A percentile compares a stretch with the other conserved stretches of the same genome.
Conservation (phyloP, 2,329 filamentous ascomycete species). For the Plectosphaerella cucumerina region DNA sequence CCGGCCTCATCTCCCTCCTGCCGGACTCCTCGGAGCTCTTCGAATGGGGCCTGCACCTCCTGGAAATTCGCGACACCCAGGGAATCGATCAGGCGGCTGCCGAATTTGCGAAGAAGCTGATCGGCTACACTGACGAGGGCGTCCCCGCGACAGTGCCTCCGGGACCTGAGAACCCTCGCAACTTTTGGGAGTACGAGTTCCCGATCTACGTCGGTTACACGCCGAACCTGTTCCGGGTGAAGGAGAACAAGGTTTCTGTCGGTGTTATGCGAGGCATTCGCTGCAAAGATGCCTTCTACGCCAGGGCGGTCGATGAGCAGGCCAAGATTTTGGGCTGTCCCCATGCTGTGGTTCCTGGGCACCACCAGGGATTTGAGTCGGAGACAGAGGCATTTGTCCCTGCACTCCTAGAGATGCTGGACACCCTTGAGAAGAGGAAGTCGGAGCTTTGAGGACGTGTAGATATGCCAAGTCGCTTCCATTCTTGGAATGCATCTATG, state of each 20-base stretch:
- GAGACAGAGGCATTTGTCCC: conserved; percentile 22
- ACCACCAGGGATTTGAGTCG: conserved; percentile 25
- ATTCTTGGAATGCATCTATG: too few relatives aligned
- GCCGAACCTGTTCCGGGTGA: conserved; percentile 20
- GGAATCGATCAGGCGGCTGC: conserved; percentile 14
- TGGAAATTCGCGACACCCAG: conserved; percentile 15
- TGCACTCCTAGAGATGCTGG: conserved; percentile 18
- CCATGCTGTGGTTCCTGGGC: conserved; percentile 19
- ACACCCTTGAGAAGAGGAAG: conserved; percentile 13
- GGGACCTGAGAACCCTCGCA: conserved; percentile 16
- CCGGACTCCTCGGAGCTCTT: conserved; percentile 17
- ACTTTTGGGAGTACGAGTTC: conserved; percentile 26
- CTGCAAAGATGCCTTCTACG: conserved; percentile 22
- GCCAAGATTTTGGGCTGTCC: conserved; percentile 21
- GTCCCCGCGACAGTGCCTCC: conserved; percentile 13
- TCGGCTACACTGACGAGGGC: conserved; percentile 21
- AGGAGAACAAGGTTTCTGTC: conserved; percentile 18
- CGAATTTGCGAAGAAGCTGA: conserved; percentile 14
- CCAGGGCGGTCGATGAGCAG: conserved; percentile 19
- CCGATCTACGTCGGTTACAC: conserved; percentile 12
- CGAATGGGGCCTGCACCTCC: conserved; percentile 16
- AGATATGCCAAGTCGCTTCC: too few relatives aligned
- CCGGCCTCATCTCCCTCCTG: conserved; percentile 18
- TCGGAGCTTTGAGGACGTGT: too few relatives aligned
- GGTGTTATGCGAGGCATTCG: conserved; percentile 20